Evolutionary conservation across 495 filamentous ascomycete genomes (phyloP), one percentile per base, ranked within the genome.

Genomic region (Bathelium albidoporum): DNA sequence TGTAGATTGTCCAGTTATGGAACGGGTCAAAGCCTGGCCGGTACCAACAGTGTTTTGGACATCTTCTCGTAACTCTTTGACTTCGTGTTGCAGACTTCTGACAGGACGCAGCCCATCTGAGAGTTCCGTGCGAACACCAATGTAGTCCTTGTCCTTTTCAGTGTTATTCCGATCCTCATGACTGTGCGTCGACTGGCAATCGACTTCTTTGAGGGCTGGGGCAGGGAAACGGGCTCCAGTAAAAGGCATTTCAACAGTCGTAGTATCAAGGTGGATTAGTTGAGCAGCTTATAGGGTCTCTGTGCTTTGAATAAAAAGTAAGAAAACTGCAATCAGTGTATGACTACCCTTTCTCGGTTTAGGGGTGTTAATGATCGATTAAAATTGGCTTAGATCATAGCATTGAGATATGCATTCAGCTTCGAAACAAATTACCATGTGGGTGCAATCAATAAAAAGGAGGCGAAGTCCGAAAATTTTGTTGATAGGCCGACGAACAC

Each of bases 1-100:
- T 12, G 65, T 67, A 26, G 49, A 55, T 29, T 16, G 49, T 0
- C 49, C 49, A 9, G 49, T 55, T 16, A 55, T 24, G 22, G 49
- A 3, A 29, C 49, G 24, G 22, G 2, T 1, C 49, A 55, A 20
- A 24, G 49, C 49, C 29, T 55, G 22, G 7, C 49, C 49, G 24
- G 49, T 26, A 16, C 49, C 49, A 29, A 55, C 49, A 16, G 49
- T 55, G 24, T 29, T 55, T 5, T 55, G 12, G 24, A 55, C 24
- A 29, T 55, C 49, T 29, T 55, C 49, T 16, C 49, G 49, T 29
- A 55, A 20, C 20, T 28, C 24, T 29, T 29, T 29, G 12, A 55
- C 24, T 55, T 55, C 49, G 26, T 55, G 49, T 20, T 55, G 49
- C 16, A 55, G 24, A 29, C 49, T 55, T 16, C 49, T 12, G 10